Conservation (phyloP, 2,329 filamentous ascomycete species). For the Monosporascus sp. region DNA sequence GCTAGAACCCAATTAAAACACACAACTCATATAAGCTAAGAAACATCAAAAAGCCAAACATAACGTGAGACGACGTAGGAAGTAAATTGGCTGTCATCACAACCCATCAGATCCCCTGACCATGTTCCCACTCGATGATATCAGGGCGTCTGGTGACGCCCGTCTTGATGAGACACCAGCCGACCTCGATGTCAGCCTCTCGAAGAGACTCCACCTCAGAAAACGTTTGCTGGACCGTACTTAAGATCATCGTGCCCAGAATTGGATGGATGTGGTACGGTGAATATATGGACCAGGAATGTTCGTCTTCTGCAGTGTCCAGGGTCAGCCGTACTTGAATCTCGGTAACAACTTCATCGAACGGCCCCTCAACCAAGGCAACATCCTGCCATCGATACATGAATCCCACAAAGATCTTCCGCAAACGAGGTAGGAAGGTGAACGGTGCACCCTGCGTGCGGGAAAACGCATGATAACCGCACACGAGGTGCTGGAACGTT, state of each 20-base stretch:
- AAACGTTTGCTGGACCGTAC: not conserved
- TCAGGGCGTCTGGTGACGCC: conserved; percentile 2
- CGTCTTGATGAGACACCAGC: not conserved
- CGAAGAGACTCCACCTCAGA: not conserved
- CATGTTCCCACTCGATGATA: not conserved
- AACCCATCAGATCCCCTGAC: too few relatives aligned
- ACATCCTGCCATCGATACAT: conserved; percentile 1
- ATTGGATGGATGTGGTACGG: not conserved
- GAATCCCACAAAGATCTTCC: conserved; percentile 3
- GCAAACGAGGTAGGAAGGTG: not conserved
- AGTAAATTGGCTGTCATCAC: too few relatives aligned
- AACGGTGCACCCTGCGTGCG: not conserved
- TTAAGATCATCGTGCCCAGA: not conserved
- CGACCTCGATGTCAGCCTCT: conserved; percentile 1
- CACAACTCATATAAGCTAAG: too few relatives aligned
- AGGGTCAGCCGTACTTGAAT: not conserved
- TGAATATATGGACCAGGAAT: not conserved
- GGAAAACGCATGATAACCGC: not conserved
- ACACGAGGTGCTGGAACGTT: conserved; percentile 2
- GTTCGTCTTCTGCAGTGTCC: not conserved
- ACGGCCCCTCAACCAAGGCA: conserved; percentile 1
- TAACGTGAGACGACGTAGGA: too few relatives aligned
- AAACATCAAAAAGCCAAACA: too few relatives aligned
- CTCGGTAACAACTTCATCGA: conserved; percentile 3
- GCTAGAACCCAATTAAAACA: too few relatives aligned